Evolutionary conservation across 768 basidiomycete genomes (phyloP).

Genomic region (Rhizopogon vinicolor): DNA sequence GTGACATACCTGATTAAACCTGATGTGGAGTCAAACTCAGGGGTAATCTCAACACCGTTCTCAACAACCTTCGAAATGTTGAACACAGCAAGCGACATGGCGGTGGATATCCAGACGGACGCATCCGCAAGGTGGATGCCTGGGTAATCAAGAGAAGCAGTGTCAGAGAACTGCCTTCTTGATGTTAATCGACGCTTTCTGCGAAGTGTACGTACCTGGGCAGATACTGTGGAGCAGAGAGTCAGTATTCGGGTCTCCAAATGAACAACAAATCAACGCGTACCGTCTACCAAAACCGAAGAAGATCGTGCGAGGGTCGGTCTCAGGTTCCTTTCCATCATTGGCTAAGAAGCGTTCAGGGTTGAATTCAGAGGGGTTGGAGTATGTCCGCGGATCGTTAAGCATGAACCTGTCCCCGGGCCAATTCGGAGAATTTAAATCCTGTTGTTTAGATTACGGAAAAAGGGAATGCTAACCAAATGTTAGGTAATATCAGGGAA

Average conservation of each 20-base stretch:
- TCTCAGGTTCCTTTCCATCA: no score
- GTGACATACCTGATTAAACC: slow-evolving; percentile 31
- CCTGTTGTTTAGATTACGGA: no score
- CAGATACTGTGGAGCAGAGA: no score
- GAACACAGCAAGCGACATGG: slow-evolving; percentile 37
- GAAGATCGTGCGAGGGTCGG: slow-evolving; percentile 30
- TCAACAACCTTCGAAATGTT: slow-evolving; percentile 18
- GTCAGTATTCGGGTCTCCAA: no score
- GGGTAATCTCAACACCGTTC: slow-evolving; percentile 33
- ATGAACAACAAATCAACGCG: no score
- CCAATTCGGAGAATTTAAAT: no score
- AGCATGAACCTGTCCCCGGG: slow-evolving; percentile 22
- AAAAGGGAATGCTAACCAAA: no score
- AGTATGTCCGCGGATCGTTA: slow-evolving; percentile 35
- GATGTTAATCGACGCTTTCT: no score
- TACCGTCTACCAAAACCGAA: slow-evolving; percentile 43
- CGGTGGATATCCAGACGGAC: slow-evolving; percentile 33
- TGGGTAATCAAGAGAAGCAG: slow-evolving; percentile 22
- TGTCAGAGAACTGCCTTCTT: no score
- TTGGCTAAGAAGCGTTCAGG: no score
- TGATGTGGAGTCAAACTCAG: slow-evolving; percentile 39
- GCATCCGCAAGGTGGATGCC: slow-evolving; percentile 46
- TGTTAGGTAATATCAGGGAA: no score
- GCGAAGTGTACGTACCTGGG: no score
- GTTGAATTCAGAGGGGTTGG: slow-evolving; percentile 45